Base-by-base conservation (phyloP, 1,284 basidiomycete genomes). In the Bjerkandera adusta region DNA sequence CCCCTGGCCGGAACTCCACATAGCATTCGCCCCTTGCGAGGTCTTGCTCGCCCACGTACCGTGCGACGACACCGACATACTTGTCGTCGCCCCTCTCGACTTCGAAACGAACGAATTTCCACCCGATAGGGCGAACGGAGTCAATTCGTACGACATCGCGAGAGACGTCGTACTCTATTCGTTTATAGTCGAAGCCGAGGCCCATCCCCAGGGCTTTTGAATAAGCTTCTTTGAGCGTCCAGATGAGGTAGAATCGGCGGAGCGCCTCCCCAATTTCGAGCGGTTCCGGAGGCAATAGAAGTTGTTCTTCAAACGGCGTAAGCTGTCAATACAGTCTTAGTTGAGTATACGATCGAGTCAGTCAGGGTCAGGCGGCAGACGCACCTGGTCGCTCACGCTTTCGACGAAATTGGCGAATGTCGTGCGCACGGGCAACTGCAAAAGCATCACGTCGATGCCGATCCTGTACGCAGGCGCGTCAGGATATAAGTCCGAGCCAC, bases 151-250 rank as follows among this genome's bases (percentile, higher is more conserved):
- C 68, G 7, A 64, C 52, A 43, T 75, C 73, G 24, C 67, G 58
- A 18, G 60, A 60, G 6, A 81, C 68, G 57, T 87, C 75, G 58
- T 83, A 87, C 58, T 89, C 79, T 50, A 90, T 77, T 25, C 87
- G 75, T 32, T 69, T 69, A 64, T 90, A 88, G 56, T 90, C 83
- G 57, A 90, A 90, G 1, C 86, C 85, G 27, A 86, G 62, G 1
- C 47, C 41, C 12, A 32, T 3, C 4, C 89, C 89, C 21, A 90
- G 71, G 4, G 89, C 87, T 66, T 92, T 92, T 2, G 87, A 88
- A 61, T 89, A 92, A 3, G 90, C 87, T 62, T 92, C 89, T 65
- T 92, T 92, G 59, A 89, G 68, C 3, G 89, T 91, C 89, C 89
- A 92, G 50, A 90, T 78, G 68, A 84, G 81, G 59, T 85, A 89